Conservation (phyloP, 768 basidiomycete species). For the Panellus pusillus region DNA sequence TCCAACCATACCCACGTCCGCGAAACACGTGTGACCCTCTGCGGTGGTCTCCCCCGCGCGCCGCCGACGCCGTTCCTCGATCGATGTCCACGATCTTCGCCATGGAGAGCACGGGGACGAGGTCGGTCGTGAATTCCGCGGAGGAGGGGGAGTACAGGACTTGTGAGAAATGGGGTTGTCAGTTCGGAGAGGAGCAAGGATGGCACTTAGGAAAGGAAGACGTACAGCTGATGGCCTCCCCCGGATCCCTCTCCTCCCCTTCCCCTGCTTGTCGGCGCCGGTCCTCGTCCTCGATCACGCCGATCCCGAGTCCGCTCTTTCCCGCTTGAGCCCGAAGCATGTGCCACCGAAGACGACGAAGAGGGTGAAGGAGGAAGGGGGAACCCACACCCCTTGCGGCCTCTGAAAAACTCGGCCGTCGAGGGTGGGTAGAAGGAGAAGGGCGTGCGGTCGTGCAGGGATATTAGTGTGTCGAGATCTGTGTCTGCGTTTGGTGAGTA, state of each 20-base stretch:
- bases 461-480: not conserved
- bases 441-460: conserved; percentile 2
- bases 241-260: no score
- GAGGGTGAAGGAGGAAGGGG: no score
- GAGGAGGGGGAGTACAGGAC: conserved; percentile 18
- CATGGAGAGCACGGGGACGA: conserved; percentile 20
- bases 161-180: not conserved
- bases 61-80: not conserved
- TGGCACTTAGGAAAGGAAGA: not conserved
- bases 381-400: not conserved
- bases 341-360: no score
- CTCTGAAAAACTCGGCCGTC: conserved; percentile 10
- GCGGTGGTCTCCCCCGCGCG: not conserved
- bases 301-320: not conserved
- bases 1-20: conserved; percentile 17
- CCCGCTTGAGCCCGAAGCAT: no score
- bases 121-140: conserved; percentile 23
- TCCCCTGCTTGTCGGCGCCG: no score
- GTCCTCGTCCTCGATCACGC: not conserved
- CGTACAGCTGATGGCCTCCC: conserved; percentile 4
- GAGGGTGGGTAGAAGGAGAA: conserved; percentile 10
- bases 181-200: not conserved
- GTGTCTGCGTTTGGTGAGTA: not conserved
- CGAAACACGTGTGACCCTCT: conserved; percentile 8
- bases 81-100: conserved; percentile 13